A percentile compares a stretch with the other conserved stretches of the same genome.
Conservation (phyloP, 805 yeast genomes). For the Danielia reshetovae region DNA sequence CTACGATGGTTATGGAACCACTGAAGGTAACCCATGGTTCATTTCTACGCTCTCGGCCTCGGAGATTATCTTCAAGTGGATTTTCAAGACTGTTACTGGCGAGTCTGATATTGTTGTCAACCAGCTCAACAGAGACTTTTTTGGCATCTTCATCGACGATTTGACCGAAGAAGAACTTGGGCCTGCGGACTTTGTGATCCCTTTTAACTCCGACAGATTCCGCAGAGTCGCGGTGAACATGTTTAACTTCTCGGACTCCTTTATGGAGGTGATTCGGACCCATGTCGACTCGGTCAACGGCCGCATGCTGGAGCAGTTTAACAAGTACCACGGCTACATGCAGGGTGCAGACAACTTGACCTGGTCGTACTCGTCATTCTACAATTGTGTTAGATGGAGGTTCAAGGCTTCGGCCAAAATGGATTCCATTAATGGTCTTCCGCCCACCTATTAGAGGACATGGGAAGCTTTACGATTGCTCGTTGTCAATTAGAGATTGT, state of each 20-base stretch:
- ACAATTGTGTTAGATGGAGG: conserved; percentile 69
- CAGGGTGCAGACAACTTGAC: conserved; percentile 86
- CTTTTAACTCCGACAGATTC: conserved; percentile 42
- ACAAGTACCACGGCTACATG: conserved; percentile 74
- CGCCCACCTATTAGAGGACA: background rate
- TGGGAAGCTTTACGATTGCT: background rate
- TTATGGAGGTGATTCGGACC: conserved; percentile 52
- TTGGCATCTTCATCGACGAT: conserved; percentile 26
- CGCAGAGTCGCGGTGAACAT: conserved; percentile 42
- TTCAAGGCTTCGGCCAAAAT: conserved; percentile 24
- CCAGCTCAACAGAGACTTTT: conserved; percentile 25
- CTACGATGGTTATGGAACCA: conserved; percentile 68
- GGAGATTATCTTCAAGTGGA: conserved; percentile 54
- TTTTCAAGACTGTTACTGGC: conserved; percentile 39
- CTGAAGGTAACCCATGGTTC: conserved; percentile 95
- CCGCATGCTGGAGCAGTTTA: conserved; percentile 85
- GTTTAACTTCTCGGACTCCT: conserved; percentile 62
- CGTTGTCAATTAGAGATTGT: background rate
- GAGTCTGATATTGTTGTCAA: conserved; percentile 44
- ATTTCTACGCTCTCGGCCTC: conserved; percentile 69
- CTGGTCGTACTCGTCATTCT: conserved; percentile 84
- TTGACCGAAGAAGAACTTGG: conserved; percentile 8
- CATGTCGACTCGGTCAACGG: conserved; percentile 61
- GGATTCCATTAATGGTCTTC: background rate
- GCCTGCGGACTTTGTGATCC: conserved; percentile 19